Evolutionary conservation across 208 protist genomes (phyloP).

Genomic region (Polymyxa betae): DNA sequence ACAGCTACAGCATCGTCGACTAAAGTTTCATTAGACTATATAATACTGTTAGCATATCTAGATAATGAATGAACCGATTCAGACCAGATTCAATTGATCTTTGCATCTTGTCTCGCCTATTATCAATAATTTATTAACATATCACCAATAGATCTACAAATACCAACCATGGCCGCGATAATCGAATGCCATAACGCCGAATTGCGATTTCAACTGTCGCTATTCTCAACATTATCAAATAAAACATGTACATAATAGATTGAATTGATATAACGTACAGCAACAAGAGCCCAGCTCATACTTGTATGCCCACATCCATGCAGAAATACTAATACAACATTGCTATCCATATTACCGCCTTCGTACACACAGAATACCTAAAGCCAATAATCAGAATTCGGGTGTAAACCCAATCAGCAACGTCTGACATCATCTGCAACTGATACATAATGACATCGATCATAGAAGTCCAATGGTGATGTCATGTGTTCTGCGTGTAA

Average conservation of each 20-base stretch:
- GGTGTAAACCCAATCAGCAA: not conserved
- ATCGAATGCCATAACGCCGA: slow-evolving; percentile 5
- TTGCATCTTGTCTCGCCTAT: not conserved
- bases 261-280: not conserved
- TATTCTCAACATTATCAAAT: not conserved
- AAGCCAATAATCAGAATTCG: not conserved
- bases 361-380: not conserved
- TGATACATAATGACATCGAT: not conserved
- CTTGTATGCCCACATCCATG: not conserved
- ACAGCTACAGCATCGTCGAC: slow-evolving; percentile 30
- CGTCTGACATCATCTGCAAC: not conserved
- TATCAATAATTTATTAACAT: not conserved
- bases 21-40: not conserved
- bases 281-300: slow-evolving; percentile 2
- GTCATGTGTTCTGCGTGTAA: too few relatives aligned
- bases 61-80: not conserved
- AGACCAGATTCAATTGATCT: slow-evolving; percentile 27
- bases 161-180: slow-evolving; percentile 20
- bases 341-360: not conserved
- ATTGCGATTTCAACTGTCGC: not conserved
- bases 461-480: too few relatives aligned
- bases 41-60: not conserved
- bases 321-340: slow-evolving; percentile 39
- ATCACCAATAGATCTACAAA: not conserved
- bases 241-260: not conserved